A percentile compares a stretch with the other conserved stretches of the same genome.
These are phyloP conservation scores for Cantharellus anzutake DNA, from an alignment of 768 basidiomycete species.

Conservation along the genomic window DNA sequence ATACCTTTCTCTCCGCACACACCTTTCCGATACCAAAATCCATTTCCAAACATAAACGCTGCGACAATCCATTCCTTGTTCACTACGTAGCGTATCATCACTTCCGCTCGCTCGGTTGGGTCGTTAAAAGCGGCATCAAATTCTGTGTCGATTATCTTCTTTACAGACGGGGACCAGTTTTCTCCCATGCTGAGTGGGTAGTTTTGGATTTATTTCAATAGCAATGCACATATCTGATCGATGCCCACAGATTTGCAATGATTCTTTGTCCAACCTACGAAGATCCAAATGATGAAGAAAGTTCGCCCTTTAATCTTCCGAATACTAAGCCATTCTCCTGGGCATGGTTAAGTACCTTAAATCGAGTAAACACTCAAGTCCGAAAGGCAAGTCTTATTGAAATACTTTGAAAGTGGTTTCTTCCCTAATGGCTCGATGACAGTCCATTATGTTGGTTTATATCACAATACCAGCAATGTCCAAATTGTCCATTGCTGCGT, in stretches of 20 bases:
- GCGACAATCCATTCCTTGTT: conserved; percentile 86
- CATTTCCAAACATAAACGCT: conserved; percentile 12
- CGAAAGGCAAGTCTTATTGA: conserved; percentile 51
- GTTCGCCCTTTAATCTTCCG: conserved; percentile 43
- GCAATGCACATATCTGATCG: not conserved
- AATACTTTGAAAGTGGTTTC: not conserved
- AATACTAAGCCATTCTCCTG: conserved; percentile 64
- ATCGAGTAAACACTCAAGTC: conserved; percentile 90
- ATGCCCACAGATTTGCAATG: conserved; percentile 52
- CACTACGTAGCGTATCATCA: conserved; percentile 87
- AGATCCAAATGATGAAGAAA: conserved; percentile 48
- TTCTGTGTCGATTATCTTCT: conserved; percentile 92
- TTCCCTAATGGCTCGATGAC: not conserved
- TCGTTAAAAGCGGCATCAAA: conserved; percentile 88
- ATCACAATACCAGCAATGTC: conserved; percentile 77
- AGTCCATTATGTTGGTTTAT: conserved; percentile 84
- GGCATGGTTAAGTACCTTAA: conserved; percentile 94
- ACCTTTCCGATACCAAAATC: not conserved
- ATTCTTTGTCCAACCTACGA: conserved; percentile 85
- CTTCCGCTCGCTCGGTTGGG: conserved; percentile 92
- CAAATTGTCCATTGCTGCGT: conserved; percentile 28
- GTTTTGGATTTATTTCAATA: not conserved
- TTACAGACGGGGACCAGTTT: conserved; percentile 89
- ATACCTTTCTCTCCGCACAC: conserved; percentile 38
- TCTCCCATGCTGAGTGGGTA: conserved; percentile 88